Base-by-base conservation (phyloP, 2,329 filamentous ascomycete genomes). In the Leptodontidium sp. region DNA sequence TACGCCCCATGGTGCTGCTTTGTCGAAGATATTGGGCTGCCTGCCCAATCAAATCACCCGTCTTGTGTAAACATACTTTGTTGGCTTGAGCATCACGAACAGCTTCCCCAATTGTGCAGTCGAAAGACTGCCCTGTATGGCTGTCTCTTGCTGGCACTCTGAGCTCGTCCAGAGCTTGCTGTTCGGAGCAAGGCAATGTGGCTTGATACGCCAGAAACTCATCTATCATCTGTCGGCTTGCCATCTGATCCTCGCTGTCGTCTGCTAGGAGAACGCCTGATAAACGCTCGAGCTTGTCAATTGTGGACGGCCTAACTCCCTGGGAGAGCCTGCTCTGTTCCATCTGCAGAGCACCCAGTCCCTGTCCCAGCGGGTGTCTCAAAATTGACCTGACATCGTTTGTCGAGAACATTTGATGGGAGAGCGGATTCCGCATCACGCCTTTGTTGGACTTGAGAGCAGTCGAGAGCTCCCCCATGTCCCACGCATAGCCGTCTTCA, bases 401-500 rank as follows among this genome's bases (percentile, higher is more conserved):
- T 4, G 64, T 49, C 6, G 66, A 67, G 26, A 72, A 72, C 64
- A 72, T 65, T 38, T 69, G 66, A 11, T 55, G 59, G n/a, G 38
- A 61, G 3, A 72, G 45, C 15, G 70, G 70, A 64, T 72, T 72
- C 24, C 70, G 58, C 68, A 72, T 70, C 8, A 68, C 53, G 12
- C 70, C 70, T 3, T 64, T 62, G 32, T 72, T 72, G 26, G 63
- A 68, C 6, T 29, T 53, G n/a, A 72, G 64, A 21, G 70, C 70
- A 49, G 50, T 24, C 29, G 55, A 55, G 11, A 72, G 50, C 26
- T 72, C 70, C 12, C 70, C 66, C 70, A 72, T 70, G 35, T 72
- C 70, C 70, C 70, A 72, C 1, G 66, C 32, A 62, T 72, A 70
- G 4, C 66, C 66, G 59, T 72, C 70, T n/a, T 72, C 70, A 4